Percentiles rank a stretch among this genome's conserved stretches.
These are phyloP conservation scores for Phylloporus rhodoxanthus DNA, from an alignment of 768 basidiomycete species.

Conservation along the genomic window DNA sequence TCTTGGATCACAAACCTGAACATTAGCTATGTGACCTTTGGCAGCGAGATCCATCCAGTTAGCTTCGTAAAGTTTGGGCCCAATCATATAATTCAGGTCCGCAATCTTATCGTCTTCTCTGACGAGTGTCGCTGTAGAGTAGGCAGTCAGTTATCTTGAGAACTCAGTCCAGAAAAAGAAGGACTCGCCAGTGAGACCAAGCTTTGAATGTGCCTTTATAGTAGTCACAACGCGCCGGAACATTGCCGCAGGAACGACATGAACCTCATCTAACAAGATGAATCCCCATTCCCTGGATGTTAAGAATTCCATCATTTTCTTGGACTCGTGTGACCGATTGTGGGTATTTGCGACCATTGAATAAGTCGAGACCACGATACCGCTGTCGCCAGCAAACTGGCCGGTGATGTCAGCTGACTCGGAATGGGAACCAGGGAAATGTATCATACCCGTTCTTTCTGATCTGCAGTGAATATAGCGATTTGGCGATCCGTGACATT, in stretches of 20 bases:
- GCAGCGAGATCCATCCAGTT: conserved; percentile 99
- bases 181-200: conserved; percentile 83
- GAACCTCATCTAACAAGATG: conserved; percentile 94
- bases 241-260: conserved; percentile 98
- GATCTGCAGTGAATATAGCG: conserved; percentile 94
- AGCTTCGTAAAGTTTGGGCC: conserved; percentile 97
- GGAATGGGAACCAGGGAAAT: neutral
- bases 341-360: conserved; percentile 99
- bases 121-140: conserved; percentile 78
- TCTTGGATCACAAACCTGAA: conserved; percentile 63
- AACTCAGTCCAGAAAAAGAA: neutral
- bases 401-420: conserved; percentile 5
- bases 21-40: conserved; percentile 98
- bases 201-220: conserved; percentile 97
- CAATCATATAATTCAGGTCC: conserved; percentile 98
- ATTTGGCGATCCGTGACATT: conserved; percentile 96
- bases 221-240: conserved; percentile 96
- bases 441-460: conserved; percentile 81
- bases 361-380: conserved; percentile 97
- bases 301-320: conserved; percentile 99
- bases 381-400: conserved; percentile 94
- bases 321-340: conserved; percentile 96
- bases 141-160: conserved; percentile 2
- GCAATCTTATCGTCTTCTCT: conserved; percentile 99
- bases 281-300: conserved; percentile 99